These are phyloP conservation scores for Rhynchospora breviuscula DNA, from an alignment of 176 grass and related monocot genomes.

Conservation along the genomic window DNA sequence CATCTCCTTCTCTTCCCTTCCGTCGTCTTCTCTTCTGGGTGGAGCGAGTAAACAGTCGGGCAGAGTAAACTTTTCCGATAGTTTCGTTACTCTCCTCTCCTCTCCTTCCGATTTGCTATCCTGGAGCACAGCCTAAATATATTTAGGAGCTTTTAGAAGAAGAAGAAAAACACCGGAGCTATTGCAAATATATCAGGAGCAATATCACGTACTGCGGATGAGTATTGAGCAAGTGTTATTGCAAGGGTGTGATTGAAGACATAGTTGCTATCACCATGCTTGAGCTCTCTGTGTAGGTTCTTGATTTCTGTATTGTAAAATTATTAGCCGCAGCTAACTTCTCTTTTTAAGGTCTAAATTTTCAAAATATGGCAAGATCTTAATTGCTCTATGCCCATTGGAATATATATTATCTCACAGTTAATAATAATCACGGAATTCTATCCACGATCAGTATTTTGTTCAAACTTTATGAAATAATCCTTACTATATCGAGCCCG, in stretches of 20 bases:
- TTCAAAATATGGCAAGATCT: background rate
- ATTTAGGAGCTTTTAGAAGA: background rate
- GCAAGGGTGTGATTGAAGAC: slow-evolving; percentile 63
- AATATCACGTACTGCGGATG: slow-evolving; percentile 65
- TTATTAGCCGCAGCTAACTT: background rate
- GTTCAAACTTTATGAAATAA: background rate
- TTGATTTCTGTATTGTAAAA: slow-evolving; percentile 23
- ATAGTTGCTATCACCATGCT: slow-evolving; percentile 28
- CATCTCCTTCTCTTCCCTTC: too few species aligned
- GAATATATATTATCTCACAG: background rate
- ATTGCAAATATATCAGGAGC: background rate
- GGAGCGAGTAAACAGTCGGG: too few species aligned
- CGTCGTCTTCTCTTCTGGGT: too few species aligned
- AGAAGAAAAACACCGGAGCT: background rate
- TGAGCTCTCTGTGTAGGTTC: slow-evolving; percentile 31
- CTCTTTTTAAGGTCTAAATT: background rate
- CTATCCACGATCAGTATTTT: background rate
- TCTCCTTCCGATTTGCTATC: too few species aligned
- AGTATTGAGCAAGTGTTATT: slow-evolving; percentile 67
- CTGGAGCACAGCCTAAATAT: background rate
- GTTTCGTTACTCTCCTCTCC: too few species aligned
- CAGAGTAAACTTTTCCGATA: too few species aligned
- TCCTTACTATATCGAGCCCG: background rate
- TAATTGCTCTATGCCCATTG: background rate
- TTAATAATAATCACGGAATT: background rate